These are phyloP conservation scores for Aspergillus ustus DNA, from an alignment of 2,329 filamentous ascomycete genomes.

Conservation along the genomic window DNA sequence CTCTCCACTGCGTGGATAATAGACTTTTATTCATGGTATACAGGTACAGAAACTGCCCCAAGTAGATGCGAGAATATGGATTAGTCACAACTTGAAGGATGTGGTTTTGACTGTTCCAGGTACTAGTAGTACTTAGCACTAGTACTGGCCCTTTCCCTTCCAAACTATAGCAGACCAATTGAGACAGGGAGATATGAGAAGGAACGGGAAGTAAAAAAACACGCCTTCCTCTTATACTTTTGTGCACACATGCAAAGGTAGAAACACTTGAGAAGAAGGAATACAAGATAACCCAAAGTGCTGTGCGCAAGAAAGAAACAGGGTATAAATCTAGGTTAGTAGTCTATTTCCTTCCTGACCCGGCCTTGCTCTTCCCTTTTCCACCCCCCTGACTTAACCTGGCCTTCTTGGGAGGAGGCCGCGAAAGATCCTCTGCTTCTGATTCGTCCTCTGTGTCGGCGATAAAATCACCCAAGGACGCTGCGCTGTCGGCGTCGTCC, in stretches of 20 bases:
- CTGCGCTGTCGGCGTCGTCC: conserved; percentile 65
- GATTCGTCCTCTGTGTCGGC: conserved; percentile 50
- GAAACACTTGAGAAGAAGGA: conserved; percentile 20
- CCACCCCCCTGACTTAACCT: conserved; percentile 31
- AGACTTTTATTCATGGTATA: conserved; percentile 11
- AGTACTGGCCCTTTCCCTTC: not conserved
- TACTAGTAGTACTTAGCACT: too few species aligned
- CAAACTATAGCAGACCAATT: conserved; percentile 11
- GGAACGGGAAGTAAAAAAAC: not conserved
- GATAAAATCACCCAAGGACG: conserved; percentile 51
- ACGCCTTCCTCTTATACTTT: conserved; percentile 19
- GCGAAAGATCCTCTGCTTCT: conserved; percentile 32
- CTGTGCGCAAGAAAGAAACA: conserved; percentile 22
- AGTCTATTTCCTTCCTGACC: conserved; percentile 36
- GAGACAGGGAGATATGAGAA: conserved; percentile 14
- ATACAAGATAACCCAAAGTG: conserved; percentile 19
- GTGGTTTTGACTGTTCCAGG: too few species aligned
- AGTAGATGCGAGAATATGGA: conserved; percentile 16
- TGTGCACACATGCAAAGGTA: conserved; percentile 6
- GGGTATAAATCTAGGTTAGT: conserved; percentile 29
- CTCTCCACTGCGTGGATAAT: not conserved
- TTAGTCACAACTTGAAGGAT: conserved; percentile 11
- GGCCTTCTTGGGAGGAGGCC: conserved; percentile 42
- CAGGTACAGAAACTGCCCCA: conserved; percentile 10
- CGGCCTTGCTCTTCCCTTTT: conserved; percentile 39